phyloP scores from a whole-genome alignment of 345 rosid species.

The Anastatica hierochuntica region DNA sequence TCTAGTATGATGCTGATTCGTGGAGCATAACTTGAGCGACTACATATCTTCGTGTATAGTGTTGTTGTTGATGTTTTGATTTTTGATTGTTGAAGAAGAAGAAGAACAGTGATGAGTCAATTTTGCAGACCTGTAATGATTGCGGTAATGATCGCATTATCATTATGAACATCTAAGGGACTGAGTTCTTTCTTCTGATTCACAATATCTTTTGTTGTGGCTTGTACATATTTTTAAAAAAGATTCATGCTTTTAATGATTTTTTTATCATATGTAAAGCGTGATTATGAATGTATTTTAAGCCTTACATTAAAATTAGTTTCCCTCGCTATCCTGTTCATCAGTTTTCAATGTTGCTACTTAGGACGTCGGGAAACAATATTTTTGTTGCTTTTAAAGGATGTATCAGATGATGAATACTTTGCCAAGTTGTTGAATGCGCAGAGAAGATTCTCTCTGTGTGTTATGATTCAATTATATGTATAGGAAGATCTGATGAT shows the following conservation, averaged over 20 bases:
- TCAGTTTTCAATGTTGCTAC: slow-evolving; percentile 9
- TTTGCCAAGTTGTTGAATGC: slow-evolving; percentile 16
- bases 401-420: slow-evolving; percentile 6
- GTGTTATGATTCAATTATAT: slow-evolving; percentile 8
- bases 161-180: slow-evolving; percentile 88
- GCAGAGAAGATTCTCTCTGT: neutral
- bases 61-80: too few relatives aligned
- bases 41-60: neutral
- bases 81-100: too few relatives aligned
- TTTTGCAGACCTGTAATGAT: slow-evolving; percentile 88
- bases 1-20: slow-evolving; percentile 5
- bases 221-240: neutral
- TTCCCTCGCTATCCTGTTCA: slow-evolving; percentile 30
- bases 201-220: neutral
- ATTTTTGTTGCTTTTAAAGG: neutral
- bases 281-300: neutral
- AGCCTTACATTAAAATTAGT: slow-evolving; percentile 23
- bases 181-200: slow-evolving; percentile 37
- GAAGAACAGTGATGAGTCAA: slow-evolving; percentile 54
- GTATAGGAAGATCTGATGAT: slow-evolving; percentile 30
- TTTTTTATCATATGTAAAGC: neutral
- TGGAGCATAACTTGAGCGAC: neutral
- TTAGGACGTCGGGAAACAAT: slow-evolving; percentile 29
- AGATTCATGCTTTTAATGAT: slow-evolving; percentile 5
- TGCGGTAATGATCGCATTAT: slow-evolving; percentile 78